Base-by-base conservation (phyloP, 257 asterid species). In the Echium plantagineum region DNA sequence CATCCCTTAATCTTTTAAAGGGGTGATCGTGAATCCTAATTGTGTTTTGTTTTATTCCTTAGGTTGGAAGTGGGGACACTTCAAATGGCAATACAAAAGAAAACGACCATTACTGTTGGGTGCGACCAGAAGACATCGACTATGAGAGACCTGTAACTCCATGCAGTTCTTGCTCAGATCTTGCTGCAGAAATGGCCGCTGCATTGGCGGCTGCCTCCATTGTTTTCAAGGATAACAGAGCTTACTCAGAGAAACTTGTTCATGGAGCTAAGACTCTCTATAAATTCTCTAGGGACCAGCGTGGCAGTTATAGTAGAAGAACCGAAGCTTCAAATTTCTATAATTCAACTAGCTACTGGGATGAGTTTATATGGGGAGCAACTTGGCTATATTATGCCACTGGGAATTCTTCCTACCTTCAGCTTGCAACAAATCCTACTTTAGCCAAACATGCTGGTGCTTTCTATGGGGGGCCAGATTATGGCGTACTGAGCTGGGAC, bases 181-280 rank as follows among this genome's bases (percentile, higher is more conserved):
- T 91, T 68, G 82, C 98, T 30, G 88, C 94, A 10, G 98, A 91
- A 68, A 87, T 91, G 98, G 88, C 98, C 64, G 98, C 98, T 64
- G 89, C 98, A 17, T 73, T 91, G 73, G 98, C 98, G 49, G 89
- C 98, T 19, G 96, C 98, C 1, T 91, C 98, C 17, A 87, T 91
- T 71, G 98, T 91, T 53, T 91, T 91, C 77, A 91, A 87, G 79
- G 98, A 91, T 69, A 83, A 83, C 68, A 85, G 82, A 72, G 86
- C 84, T 32, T 91, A 91, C 75, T 91, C 98, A 1, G 88, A 82
- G 18, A 91, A 87, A 79, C 96, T 91, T 47, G 94, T 80, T 21
- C 98, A 91, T 71, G 98, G 98, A 38, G 98, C 98, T 60, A 81
- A 63, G 77, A 83, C 96, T 20, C 93, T 91, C 63, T 91, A 82